phyloP scores from a whole-genome alignment of 1,284 basidiomycete species.

The Puccinia horiana region DNA sequence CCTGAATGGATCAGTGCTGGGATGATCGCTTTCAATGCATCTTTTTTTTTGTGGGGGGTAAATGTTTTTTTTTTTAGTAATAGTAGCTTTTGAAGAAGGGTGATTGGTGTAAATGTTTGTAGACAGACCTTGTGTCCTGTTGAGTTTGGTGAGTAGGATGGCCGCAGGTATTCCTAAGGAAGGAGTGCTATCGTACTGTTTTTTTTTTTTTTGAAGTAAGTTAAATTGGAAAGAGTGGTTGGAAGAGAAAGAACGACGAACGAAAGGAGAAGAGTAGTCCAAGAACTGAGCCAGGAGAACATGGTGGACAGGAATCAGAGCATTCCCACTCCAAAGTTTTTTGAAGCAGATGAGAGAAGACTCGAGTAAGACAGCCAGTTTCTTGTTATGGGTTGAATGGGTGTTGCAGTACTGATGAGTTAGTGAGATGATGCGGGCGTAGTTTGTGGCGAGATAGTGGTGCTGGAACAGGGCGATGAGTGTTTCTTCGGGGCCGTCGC shows the following conservation, averaged over 20 bases:
- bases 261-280: background rate
- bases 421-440: background rate
- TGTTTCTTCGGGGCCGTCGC: background rate
- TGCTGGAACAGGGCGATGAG: background rate
- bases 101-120: background rate
- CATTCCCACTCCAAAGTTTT: background rate
- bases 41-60: background rate
- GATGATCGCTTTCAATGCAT: background rate
- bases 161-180: background rate
- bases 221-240: background rate
- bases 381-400: background rate
- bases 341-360: background rate
- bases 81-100: background rate
- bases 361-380: background rate
- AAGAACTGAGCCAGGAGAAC: background rate
- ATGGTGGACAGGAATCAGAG: too few relatives aligned
- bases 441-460: background rate
- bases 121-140: background rate
- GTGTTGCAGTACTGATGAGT: background rate
- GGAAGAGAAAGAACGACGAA: background rate
- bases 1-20: background rate
- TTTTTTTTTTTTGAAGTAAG: too few relatives aligned
- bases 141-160: background rate
- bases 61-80: background rate
- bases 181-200: background rate